Conservation (phyloP, 2,329 filamentous ascomycete genomes). For the Exophiala mesophila region DNA sequence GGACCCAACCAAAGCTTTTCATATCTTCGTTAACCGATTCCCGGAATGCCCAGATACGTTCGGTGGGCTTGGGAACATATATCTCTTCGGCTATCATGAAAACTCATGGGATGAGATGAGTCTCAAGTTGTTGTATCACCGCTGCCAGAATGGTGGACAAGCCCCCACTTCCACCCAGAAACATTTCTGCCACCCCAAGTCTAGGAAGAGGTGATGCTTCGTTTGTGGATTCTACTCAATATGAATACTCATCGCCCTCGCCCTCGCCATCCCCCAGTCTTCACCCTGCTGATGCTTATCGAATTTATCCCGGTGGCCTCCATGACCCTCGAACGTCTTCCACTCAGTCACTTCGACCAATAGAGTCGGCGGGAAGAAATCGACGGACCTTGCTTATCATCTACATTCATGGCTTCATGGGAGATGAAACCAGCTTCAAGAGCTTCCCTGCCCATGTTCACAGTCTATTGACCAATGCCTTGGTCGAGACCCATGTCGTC, state of each 20-base stretch:
- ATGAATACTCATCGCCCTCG: constrained; percentile 1
- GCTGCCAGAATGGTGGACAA: constrained; percentile 13
- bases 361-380: constrained; percentile 27
- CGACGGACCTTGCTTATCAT: constrained; percentile 63
- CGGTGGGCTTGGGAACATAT: too few relatives aligned
- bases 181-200: background rate
- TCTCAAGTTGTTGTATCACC: background rate
- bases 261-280: background rate
- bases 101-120: too few relatives aligned
- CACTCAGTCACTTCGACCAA: constrained; percentile 30
- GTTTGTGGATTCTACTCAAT: background rate
- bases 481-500: constrained; percentile 70
- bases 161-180: constrained; percentile 13
- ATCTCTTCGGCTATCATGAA: too few relatives aligned
- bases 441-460: constrained; percentile 87
- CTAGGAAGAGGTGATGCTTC: background rate
- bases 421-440: constrained; percentile 78
- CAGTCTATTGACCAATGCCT: constrained; percentile 60
- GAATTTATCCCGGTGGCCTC: constrained; percentile 23
- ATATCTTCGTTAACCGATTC: too few relatives aligned
- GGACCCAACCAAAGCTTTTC: too few relatives aligned
- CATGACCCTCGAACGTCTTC: constrained; percentile 28
- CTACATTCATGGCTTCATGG: constrained; percentile 88
- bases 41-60: too few relatives aligned
- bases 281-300: background rate